Conservation (phyloP, 164 flowering plant genomes). For the Santalum album region DNA sequence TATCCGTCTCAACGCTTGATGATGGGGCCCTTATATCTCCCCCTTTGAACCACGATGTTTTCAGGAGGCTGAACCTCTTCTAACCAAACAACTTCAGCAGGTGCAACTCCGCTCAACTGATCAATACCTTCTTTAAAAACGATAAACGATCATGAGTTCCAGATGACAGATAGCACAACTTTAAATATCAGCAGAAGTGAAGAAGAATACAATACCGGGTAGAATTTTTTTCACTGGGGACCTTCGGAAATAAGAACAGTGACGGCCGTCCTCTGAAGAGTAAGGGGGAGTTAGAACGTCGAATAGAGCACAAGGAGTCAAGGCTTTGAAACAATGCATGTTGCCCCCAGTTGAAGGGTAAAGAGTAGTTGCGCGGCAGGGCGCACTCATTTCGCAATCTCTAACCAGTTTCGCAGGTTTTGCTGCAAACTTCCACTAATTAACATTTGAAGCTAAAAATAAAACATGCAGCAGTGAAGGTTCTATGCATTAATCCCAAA, state of each 20-base stretch:
- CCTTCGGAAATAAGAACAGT: slow-evolving; percentile 54
- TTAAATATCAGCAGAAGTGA: not conserved
- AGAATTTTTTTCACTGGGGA: slow-evolving; percentile 29
- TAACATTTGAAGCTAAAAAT: not conserved
- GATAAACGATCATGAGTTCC: slow-evolving; percentile 11
- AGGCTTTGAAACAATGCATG: slow-evolving; percentile 62
- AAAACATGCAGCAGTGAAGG: no score
- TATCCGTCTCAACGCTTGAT: slow-evolving; percentile 37
- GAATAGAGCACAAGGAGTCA: slow-evolving; percentile 69
- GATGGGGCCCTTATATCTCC: slow-evolving; percentile 51
- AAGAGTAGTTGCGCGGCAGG: slow-evolving; percentile 53
- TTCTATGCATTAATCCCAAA: no score
- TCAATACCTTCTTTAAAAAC: slow-evolving; percentile 20
- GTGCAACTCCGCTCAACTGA: slow-evolving; percentile 8
- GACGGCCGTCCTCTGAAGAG: slow-evolving; percentile 57
- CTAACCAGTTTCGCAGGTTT: slow-evolving; percentile 56
- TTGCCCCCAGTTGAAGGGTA: slow-evolving; percentile 70
- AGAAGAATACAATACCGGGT: slow-evolving; percentile 26
- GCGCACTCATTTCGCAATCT: slow-evolving; percentile 59
- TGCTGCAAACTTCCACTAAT: slow-evolving; percentile 23
- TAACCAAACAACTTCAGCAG: slow-evolving; percentile 48
- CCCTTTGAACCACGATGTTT: slow-evolving; percentile 59
- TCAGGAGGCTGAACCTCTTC: slow-evolving; percentile 72
- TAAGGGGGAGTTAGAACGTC: slow-evolving; percentile 73
- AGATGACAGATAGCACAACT: not conserved